These are phyloP conservation scores for Desmodesmus armatus DNA, from an alignment of 139 green algal genomes.

Conservation along the genomic window DNA sequence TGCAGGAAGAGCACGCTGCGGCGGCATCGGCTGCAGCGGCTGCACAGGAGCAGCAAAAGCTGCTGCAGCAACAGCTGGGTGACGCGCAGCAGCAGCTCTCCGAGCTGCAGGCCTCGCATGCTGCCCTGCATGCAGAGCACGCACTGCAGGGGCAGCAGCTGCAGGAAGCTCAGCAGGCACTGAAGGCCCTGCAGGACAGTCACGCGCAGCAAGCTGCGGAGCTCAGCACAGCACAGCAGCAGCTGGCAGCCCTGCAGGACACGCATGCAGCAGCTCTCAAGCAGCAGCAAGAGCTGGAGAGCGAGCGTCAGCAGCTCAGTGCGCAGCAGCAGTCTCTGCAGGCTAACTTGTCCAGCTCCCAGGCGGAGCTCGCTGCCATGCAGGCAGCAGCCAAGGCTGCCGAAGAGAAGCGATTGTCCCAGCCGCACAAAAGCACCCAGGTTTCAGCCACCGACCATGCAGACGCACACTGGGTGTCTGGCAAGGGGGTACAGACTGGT, in stretches of 20 bases:
- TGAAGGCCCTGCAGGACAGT: not conserved
- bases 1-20: not conserved
- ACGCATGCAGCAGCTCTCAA: not conserved
- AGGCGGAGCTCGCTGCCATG: not conserved
- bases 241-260: not conserved
- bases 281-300: constrained; percentile 1
- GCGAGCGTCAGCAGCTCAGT: not conserved
- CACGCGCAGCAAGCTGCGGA: not conserved
- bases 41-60: not conserved
- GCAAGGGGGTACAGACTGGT: constrained; percentile 22
- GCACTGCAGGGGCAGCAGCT: not conserved
- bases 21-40: not conserved
- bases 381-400: constrained; percentile 32
- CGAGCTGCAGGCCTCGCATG: not conserved
- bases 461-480: not conserved
- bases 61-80: not conserved
- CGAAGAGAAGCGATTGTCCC: not conserved
- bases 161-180: not conserved
- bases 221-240: not conserved
- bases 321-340: constrained; percentile 13
- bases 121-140: not conserved
- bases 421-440: not conserved
- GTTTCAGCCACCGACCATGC: not conserved
- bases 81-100: no score
- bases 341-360: not conserved